phyloP scores from a whole-genome alignment of 768 basidiomycete species.

The Mycena pura region DNA sequence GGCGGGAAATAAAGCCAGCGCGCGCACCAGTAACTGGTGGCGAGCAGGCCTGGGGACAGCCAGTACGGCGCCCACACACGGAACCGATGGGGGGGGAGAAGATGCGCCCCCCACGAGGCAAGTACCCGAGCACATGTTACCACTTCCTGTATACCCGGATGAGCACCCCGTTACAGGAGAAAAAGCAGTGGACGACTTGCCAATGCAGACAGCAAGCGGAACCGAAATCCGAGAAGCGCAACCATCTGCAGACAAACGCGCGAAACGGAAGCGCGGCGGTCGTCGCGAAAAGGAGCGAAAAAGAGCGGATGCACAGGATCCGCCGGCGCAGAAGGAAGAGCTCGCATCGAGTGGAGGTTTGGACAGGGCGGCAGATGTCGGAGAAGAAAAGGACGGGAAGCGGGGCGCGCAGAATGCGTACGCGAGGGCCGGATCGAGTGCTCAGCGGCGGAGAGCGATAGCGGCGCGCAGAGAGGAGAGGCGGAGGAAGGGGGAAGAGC shows the following conservation, averaged over 20 bases:
- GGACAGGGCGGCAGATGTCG: not conserved
- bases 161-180: not conserved
- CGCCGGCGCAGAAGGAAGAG: no score
- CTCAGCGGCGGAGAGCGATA: not conserved
- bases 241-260: not conserved
- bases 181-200: not conserved
- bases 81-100: not conserved
- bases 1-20: not conserved
- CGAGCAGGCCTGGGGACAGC: not conserved
- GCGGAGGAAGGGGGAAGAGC: not conserved
- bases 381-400: not conserved
- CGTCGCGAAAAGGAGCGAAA: not conserved
- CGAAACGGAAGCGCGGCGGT: not conserved
- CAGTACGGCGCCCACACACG: not conserved
- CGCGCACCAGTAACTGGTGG: not conserved
- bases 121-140: not conserved
- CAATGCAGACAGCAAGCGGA: not conserved
- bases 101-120: slow-evolving; percentile 9
- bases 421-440: not conserved
- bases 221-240: not conserved
- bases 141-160: not conserved
- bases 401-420: not conserved
- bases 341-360: no score
- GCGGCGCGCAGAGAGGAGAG: not conserved
- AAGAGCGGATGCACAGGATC: not conserved